These are phyloP conservation scores for Cruciata laevipes DNA, from an alignment of 257 asterid species.

Conservation along the genomic window DNA sequence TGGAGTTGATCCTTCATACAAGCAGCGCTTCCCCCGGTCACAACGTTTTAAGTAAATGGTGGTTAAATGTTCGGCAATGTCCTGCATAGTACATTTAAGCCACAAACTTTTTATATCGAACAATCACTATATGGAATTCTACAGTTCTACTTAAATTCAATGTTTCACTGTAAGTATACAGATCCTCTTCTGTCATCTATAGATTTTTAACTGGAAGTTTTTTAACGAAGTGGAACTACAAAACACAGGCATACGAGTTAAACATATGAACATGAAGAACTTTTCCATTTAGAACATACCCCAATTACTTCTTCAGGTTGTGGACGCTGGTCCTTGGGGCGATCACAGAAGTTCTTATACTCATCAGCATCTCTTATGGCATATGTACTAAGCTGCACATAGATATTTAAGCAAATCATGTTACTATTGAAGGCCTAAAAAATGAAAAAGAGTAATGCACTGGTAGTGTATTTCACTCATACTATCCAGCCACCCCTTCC, in stretches of 20 bases:
- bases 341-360: conserved; percentile 93
- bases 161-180: conserved; percentile 1
- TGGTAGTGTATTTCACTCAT: background rate
- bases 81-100: conserved; percentile 37
- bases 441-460: background rate
- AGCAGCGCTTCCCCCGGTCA: conserved; percentile 86
- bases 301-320: conserved; percentile 95
- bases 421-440: background rate
- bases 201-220: background rate
- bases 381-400: conserved; percentile 62
- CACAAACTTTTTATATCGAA: background rate
- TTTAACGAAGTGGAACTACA: conserved; percentile 1
- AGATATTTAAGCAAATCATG: background rate
- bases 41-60: conserved; percentile 75
- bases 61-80: conserved; percentile 94
- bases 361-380: conserved; percentile 97
- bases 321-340: conserved; percentile 86
- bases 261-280: background rate
- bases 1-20: conserved; percentile 91
- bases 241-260: background rate
- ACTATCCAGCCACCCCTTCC: background rate
- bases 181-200: background rate
- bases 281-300: conserved; percentile 33
- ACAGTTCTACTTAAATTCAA: background rate
- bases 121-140: background rate